These are phyloP conservation scores for Phlyctochytrium arcticum DNA, from an alignment of 192 early-diverging fungal genomes.

Conservation along the genomic window DNA sequence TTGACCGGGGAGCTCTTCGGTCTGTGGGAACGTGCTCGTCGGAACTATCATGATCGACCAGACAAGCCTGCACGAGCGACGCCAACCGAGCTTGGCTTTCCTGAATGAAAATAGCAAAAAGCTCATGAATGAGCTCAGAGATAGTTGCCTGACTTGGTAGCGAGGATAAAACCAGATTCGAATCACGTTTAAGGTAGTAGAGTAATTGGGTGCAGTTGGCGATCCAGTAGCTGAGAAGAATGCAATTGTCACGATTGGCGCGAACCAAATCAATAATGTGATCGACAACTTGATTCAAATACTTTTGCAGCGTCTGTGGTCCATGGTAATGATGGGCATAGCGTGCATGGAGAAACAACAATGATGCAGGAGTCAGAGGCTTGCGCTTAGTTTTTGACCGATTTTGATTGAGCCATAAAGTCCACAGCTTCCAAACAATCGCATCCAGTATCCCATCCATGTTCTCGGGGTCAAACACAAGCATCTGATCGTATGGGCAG, in stretches of 20 bases:
- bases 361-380: conserved; percentile 73
- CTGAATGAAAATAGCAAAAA: conserved; percentile 20
- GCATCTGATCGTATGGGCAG: conserved; percentile 89
- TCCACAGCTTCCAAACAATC: conserved; percentile 62
- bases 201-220: conserved; percentile 78
- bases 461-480: conserved; percentile 79
- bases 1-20: not conserved
- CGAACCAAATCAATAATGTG: conserved; percentile 55
- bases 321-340: conserved; percentile 81
- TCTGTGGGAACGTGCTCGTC: not conserved
- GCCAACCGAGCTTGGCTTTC: not conserved
- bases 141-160: conserved; percentile 73
- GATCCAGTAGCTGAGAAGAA: conserved; percentile 76
- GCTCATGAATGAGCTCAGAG: conserved; percentile 71
- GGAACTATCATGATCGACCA: conserved; percentile 17
- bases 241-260: conserved; percentile 52
- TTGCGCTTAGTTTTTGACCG: conserved; percentile 28
- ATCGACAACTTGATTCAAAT: conserved; percentile 56
- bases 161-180: conserved; percentile 63
- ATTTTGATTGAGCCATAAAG: conserved; percentile 21
- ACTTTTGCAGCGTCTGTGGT: conserved; percentile 65
- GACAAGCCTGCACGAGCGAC: conserved; percentile 7
- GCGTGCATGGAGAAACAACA: conserved; percentile 82
- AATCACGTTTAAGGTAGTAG: conserved; percentile 85
- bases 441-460: conserved; percentile 70